These are phyloP conservation scores for Echinosophora koreensis DNA, from an alignment of 306 rosid genomes.

Conservation along the genomic window DNA sequence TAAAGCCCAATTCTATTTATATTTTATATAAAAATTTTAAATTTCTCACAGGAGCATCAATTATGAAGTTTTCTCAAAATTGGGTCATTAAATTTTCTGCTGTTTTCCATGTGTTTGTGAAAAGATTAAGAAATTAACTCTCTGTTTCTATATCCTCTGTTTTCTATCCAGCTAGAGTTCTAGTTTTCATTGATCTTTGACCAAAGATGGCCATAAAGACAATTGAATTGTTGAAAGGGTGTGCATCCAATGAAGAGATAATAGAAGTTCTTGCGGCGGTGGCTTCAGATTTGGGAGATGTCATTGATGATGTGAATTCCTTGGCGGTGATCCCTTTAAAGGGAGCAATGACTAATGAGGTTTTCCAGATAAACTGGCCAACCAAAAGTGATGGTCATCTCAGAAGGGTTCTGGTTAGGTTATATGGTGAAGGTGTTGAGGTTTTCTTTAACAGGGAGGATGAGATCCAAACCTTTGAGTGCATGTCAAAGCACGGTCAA, in stretches of 20 bases:
- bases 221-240: constrained; percentile 57
- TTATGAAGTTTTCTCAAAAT: background rate
- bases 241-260: constrained; percentile 59
- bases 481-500: constrained; percentile 72
- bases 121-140: constrained; percentile 5
- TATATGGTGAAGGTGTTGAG: constrained; percentile 83
- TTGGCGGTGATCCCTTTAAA: constrained; percentile 62
- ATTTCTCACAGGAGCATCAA: background rate
- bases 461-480: constrained; percentile 73
- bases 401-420: constrained; percentile 69
- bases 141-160: constrained; percentile 33
- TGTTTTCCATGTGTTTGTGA: background rate
- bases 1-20: background rate
- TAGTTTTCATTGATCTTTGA: constrained; percentile 16
- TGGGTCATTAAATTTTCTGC: constrained; percentile 20
- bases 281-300: constrained; percentile 79
- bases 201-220: constrained; percentile 61
- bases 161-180: background rate
- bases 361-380: constrained; percentile 72
- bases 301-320: constrained; percentile 61
- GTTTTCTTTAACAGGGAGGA: constrained; percentile 80
- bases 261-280: constrained; percentile 64
- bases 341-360: constrained; percentile 89
- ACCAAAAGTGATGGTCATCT: constrained; percentile 39
- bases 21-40: background rate